A percentile compares a stretch with the other conserved stretches of the same genome.
Evolutionary conservation across 805 yeast genomes (phyloP).

Genomic region (Ogataea nitratoaversa): DNA sequence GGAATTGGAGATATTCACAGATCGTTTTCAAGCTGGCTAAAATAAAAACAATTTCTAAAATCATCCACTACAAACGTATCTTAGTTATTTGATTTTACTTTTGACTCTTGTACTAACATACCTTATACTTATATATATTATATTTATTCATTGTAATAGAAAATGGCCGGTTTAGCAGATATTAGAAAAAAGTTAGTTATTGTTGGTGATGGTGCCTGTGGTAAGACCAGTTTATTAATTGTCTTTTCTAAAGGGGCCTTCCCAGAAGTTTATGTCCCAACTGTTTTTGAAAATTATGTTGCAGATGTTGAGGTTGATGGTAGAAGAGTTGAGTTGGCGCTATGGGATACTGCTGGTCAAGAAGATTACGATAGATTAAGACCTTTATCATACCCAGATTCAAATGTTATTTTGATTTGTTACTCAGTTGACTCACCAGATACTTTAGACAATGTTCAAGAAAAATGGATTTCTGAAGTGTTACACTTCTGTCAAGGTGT

Average conservation of each 20-base stretch:
- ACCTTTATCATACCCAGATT: constrained; percentile 88
- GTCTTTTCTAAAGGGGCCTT: constrained; percentile 82
- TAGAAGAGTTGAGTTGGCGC: constrained; percentile 85
- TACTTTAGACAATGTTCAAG: constrained; percentile 89
- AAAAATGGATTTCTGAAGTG: constrained; percentile 94
- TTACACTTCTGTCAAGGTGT: constrained; percentile 92
- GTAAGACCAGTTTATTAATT: constrained; percentile 88
- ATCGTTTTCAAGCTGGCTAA: too few relatives aligned
- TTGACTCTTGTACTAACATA: too few relatives aligned
- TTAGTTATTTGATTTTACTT: too few relatives aligned
- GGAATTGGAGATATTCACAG: neutral
- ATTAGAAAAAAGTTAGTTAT: constrained; percentile 81
- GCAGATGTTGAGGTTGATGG: constrained; percentile 93
- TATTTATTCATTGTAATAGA: neutral
- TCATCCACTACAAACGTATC: too few relatives aligned
- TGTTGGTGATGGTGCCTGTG: constrained; percentile 98
- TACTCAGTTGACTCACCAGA: constrained; percentile 89
- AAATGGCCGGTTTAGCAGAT: constrained; percentile 47
- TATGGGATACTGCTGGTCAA: constrained; percentile 99
- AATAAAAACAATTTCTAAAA: too few relatives aligned
- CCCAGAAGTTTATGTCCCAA: constrained; percentile 93
- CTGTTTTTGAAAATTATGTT: constrained; percentile 96
- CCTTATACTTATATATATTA: neutral
- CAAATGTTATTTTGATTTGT: constrained; percentile 87
- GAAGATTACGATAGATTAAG: constrained; percentile 94